These are phyloP conservation scores for Protomyces lactucae-debilis DNA, from an alignment of 1,139 yeast genomes.

Conservation along the genomic window DNA sequence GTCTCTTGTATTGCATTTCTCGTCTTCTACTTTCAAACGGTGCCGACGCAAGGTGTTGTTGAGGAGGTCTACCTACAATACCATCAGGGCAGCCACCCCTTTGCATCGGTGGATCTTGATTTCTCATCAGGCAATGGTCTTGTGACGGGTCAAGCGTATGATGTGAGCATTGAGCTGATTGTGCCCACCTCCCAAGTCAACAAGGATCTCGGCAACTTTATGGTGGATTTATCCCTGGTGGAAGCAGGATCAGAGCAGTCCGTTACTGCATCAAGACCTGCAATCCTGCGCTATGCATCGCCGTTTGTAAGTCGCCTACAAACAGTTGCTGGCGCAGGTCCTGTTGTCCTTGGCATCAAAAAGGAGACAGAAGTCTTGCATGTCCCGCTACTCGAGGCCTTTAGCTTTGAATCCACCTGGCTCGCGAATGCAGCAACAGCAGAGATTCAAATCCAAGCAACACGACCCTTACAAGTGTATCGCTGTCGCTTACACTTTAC, in stretches of 20 bases:
- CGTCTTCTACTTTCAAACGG: conserved; percentile 16
- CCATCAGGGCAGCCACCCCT: background rate
- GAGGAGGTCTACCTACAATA: conserved; percentile 8
- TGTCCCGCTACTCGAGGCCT: conserved; percentile 10
- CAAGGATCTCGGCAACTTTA: conserved; percentile 23
- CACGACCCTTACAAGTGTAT: conserved; percentile 2
- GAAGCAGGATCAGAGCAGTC: conserved; percentile 5
- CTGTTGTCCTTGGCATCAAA: conserved; percentile 6
- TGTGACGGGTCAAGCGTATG: conserved; percentile 16
- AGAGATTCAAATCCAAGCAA: conserved; percentile 7
- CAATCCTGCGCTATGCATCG: conserved; percentile 16
- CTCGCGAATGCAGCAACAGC: conserved; percentile 6
- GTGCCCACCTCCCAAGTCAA: conserved; percentile 17
- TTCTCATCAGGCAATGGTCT: background rate
- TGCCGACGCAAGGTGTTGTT: conserved; percentile 6
- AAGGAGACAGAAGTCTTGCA: conserved; percentile 4
- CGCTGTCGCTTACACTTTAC: conserved; percentile 1
- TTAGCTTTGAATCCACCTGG: conserved; percentile 13
- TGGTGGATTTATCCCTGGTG: conserved; percentile 12
- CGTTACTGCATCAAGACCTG: conserved; percentile 4
- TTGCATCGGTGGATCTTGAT: conserved; percentile 3
- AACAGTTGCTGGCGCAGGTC: conserved; percentile 4
- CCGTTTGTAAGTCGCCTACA: conserved; percentile 8
- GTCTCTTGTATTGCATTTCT: conserved; percentile 12
- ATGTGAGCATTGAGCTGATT: conserved; percentile 8